These are phyloP conservation scores for Melaleuca alternifolia DNA, from an alignment of 345 rosid genomes.

Conservation along the genomic window DNA sequence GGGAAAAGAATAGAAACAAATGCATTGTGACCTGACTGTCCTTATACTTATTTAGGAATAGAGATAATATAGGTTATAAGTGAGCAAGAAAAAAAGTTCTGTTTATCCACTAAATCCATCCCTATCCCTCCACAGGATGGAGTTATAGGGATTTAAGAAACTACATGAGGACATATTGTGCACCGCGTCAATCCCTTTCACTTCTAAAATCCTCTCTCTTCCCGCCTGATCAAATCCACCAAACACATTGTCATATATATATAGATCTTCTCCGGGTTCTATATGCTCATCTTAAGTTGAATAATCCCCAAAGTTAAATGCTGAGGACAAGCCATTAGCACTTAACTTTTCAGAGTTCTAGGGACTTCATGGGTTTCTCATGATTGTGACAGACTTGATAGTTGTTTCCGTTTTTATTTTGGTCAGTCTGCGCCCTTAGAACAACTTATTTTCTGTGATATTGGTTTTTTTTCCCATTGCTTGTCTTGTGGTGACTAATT, in stretches of 20 bases:
- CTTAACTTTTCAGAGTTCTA: neutral
- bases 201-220: neutral
- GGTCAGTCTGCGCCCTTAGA: neutral
- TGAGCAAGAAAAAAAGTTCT: neutral
- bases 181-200: neutral
- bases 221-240: neutral
- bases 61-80: neutral
- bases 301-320: neutral
- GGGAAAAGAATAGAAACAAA: neutral
- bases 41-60: neutral
- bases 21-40: neutral
- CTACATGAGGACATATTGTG: neutral
- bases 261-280: neutral
- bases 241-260: neutral
- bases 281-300: neutral
- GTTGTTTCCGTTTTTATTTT: neutral
- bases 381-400: neutral
- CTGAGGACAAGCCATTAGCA: neutral
- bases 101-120: neutral
- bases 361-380: neutral
- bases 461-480: neutral
- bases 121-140: neutral
- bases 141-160: too few species aligned
- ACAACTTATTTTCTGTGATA: neutral
- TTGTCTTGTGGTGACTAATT: neutral